These are phyloP conservation scores for Leccinum colubrinum DNA, from an alignment of 1,284 basidiomycete genomes.

Conservation along the genomic window DNA sequence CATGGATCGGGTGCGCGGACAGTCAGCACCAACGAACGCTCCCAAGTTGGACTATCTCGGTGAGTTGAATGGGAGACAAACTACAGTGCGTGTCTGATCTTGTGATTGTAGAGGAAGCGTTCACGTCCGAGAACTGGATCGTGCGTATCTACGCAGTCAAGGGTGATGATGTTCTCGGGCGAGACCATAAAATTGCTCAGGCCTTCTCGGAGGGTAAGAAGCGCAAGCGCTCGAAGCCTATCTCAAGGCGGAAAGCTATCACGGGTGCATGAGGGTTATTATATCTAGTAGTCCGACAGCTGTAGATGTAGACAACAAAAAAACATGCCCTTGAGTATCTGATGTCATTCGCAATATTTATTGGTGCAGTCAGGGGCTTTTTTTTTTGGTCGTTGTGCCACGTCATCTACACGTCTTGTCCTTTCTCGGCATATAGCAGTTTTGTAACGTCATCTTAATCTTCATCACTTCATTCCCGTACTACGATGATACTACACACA, in stretches of 20 bases:
- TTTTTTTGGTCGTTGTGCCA: constrained; percentile 16
- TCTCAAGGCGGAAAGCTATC: constrained; percentile 54
- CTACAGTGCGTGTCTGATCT: constrained; percentile 2
- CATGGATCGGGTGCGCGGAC: constrained; percentile 82
- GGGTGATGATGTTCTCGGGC: constrained; percentile 89
- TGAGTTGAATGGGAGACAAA: constrained; percentile 35
- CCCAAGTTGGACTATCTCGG: constrained; percentile 86
- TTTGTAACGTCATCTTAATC: not conserved
- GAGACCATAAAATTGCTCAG: constrained; percentile 84
- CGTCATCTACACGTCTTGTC: constrained; percentile 14
- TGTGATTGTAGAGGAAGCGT: constrained; percentile 76
- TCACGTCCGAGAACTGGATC: constrained; percentile 98
- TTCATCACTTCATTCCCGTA: not conserved
- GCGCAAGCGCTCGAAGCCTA: constrained; percentile 73
- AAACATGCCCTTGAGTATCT: not conserved
- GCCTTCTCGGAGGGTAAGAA: constrained; percentile 88
- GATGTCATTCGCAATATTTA: not conserved
- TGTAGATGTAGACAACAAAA: constrained; percentile 2
- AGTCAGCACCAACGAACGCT: constrained; percentile 73
- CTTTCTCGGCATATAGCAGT: not conserved
- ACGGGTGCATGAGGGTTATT: constrained; percentile 12
- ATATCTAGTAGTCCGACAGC: not conserved
- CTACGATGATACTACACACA: constrained; percentile 23
- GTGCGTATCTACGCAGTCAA: constrained; percentile 97
- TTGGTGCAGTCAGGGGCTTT: not conserved